phyloP scores from a whole-genome alignment of 2,329 filamentous ascomycete species.

The Sporothrix variecibatus region DNA sequence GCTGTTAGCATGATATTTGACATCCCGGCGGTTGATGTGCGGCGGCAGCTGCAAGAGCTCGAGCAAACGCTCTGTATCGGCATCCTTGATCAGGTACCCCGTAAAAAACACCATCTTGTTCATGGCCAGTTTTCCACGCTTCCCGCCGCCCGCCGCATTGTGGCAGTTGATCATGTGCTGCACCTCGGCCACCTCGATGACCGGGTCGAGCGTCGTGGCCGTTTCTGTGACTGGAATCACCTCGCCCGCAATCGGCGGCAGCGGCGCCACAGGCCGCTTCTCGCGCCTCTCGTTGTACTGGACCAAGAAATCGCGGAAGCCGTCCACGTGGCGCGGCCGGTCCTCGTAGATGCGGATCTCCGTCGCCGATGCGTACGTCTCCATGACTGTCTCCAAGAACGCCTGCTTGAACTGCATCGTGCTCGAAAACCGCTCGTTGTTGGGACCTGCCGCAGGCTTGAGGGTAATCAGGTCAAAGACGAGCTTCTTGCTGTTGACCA shows the following conservation, averaged over 20 bases:
- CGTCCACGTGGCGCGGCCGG: conserved; percentile 68
- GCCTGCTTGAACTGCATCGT: conserved; percentile 94
- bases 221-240: conserved; percentile 84
- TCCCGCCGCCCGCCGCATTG: conserved; percentile 60
- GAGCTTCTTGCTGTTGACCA: conserved; percentile 73
- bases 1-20: conserved; percentile 83
- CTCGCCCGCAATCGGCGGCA: conserved; percentile 71
- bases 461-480: conserved; percentile 86
- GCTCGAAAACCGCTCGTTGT: conserved; percentile 72
- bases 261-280: conserved; percentile 32
- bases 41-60: conserved; percentile 66
- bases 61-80: conserved; percentile 72
- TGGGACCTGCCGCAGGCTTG: conserved; percentile 81
- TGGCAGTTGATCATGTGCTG: conserved; percentile 89
- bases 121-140: conserved; percentile 62
- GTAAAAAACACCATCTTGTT: conserved; percentile 90
- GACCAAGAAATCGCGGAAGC: conserved; percentile 81
- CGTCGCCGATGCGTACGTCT: conserved; percentile 80
- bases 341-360: conserved; percentile 79
- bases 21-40: conserved; percentile 60
- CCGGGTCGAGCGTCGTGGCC: conserved; percentile 71
- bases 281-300: conserved; percentile 64
- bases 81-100: conserved; percentile 77
- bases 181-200: conserved; percentile 77
- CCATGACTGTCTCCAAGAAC: conserved; percentile 76